Base-by-base conservation (phyloP, 2,329 filamentous ascomycete genomes). In the Camptophora hylomeconis region DNA sequence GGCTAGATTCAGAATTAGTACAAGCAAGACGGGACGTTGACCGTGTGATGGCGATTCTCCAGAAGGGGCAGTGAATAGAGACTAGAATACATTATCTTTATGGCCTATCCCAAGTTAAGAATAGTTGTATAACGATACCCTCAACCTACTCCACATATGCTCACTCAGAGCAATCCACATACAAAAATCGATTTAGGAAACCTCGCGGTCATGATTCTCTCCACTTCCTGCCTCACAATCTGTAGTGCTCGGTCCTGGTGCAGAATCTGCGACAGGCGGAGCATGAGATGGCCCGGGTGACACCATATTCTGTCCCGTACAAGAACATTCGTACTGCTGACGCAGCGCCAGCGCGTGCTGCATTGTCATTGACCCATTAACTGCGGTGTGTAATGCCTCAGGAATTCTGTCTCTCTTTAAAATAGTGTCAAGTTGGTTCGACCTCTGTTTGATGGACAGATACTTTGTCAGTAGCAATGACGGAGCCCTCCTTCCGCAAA, bases 21-120 rank as follows among this genome's bases (percentile, higher is more conserved):
- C 54, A 60, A 31, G 63, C 66, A 20, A 60, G 69, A 35, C 46
- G 52, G 23, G 54, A 55, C 17, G 68, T 75, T 6, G 46, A 50
- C 20, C 39, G 43, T 11, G 53, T 63, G 12, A 22, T 60, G 26
- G 44, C 34, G 21, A 51, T 58, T 24, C 39, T 62, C 22, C 18
- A 32, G 7, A n/a, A 24, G 24, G 25, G 30, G 35, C 28, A 22
- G 20, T 22, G 28, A 26, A 13, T n/a, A 17, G 3, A 30, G 10
- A 7, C 21, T 24, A n/a, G 21, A 13, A 24, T n/a, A n/a, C n/a
- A n/a, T n/a, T n/a, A n/a, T n/a, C 12, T 24, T 13, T 24, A 24
- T n/a, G 21, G 21, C 15, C 21, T 24, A 24, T 6, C 6, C 15
- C 22, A 24, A 24, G n/a, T 6, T 12, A n/a, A 14, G 22, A 24